Evolutionary conservation across 108 stramenopile species (phyloP).

Genomic region (Skeletonema marinoi): DNA sequence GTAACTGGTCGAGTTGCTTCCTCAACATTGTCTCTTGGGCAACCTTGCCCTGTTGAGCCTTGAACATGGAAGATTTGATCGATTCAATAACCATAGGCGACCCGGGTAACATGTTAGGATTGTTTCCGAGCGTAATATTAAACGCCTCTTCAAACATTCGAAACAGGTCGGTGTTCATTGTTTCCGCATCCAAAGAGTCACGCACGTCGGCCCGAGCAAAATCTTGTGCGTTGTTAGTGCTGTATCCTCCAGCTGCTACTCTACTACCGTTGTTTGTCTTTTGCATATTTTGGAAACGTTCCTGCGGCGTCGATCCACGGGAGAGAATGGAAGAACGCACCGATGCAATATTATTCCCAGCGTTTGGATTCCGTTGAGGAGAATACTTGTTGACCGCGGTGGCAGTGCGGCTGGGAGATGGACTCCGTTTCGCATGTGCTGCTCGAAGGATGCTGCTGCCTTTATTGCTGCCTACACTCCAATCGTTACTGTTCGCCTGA

Average conservation of each 20-base stretch:
- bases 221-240: not conserved
- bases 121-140: slow-evolving; percentile 25
- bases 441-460: not conserved
- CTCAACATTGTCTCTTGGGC: slow-evolving; percentile 17
- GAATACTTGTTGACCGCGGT: not conserved
- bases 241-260: not conserved
- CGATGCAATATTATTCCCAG: not conserved
- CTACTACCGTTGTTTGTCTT: not conserved
- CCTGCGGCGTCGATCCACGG: not conserved
- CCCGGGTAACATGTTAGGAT: slow-evolving; percentile 37
- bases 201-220: not conserved
- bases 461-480: not conserved
- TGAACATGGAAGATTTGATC: slow-evolving; percentile 29
- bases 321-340: not conserved
- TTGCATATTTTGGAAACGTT: not conserved
- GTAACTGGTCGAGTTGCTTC: slow-evolving; percentile 18
- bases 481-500: not conserved
- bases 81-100: slow-evolving; percentile 21
- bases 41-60: slow-evolving; percentile 16
- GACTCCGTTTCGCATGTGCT: not conserved
- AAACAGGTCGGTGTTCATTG: slow-evolving; percentile 13
- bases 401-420: not conserved
- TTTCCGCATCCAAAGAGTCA: not conserved
- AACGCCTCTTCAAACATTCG: slow-evolving; percentile 41
- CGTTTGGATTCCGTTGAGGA: not conserved